Base-by-base conservation (phyloP, 139 green algal species). In the Astrephomene gubernaculifera region DNA sequence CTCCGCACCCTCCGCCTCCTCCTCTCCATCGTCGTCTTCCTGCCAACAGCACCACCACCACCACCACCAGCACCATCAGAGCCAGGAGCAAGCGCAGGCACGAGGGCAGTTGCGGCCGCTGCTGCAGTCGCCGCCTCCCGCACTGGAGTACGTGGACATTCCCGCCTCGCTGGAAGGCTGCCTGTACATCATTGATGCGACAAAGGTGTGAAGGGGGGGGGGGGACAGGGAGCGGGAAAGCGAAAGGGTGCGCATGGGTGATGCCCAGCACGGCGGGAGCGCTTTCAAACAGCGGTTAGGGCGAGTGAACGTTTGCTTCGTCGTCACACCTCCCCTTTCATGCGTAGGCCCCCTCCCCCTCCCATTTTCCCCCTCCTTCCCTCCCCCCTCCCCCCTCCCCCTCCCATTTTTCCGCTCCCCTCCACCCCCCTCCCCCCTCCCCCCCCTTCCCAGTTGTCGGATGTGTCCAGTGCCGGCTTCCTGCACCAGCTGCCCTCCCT, bases 401-500 rank as follows among this genome's bases (percentile, higher is more conserved):
- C 49, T 57, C 17, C 49, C 49, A 57, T 57, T 57, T 25, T 17
- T 57, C 12, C 12, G 12, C 49, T 17, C 49, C 49, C 17, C 49
- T 57, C 49, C 49, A 17, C 49, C 12, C 49, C 49, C 17, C 12
- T 12, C 49, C n/a, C n/a, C n/a, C n/a, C n/a, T n/a, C n/a, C 17
- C 49, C 27, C 6, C 64, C 2, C 64, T 8, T 25, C 9, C 27
- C 78, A 84, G 78, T 31, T 84, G 1, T 53, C 21, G 2, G 43
- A 33, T 22, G 78, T 84, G 22, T 44, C 78, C 41, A n/a, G 43
- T 31, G 61, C 78, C 12, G 43, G 33, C 35, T 84, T 53, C 78
- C 41, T 84, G 61, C 78, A 76, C 45, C 74, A 87, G 53, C 71
- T 96, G 9, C 94, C 95, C 1, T 75, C 89, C 21, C 86, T 98